Base-by-base conservation (phyloP, 2,329 filamentous ascomycete genomes). In the Cladosporium sp. region DNA sequence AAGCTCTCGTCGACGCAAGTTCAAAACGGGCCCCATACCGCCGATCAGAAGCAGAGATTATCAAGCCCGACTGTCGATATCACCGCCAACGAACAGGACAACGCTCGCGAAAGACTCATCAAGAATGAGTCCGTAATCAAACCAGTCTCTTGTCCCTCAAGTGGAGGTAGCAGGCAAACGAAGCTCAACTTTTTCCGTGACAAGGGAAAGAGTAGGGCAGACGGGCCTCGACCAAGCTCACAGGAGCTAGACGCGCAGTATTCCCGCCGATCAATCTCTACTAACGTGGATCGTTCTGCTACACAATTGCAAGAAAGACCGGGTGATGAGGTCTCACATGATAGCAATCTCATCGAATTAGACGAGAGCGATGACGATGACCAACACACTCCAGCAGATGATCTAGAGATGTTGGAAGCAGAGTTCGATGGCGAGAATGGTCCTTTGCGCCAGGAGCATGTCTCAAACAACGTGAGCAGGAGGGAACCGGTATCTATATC, bases 181-280 rank as follows among this genome's bases (percentile, higher is more conserved):
- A 38, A 19, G 15, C 42, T 56, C 30, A 47, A 20, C 5, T 56
- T 56, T 11, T 47, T 30, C 28, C 54, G 42, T n/a, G 54, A 56
- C 15, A 56, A 56, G 34, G 54, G 54, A 14, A 56, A 56, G 34
- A 28, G 37, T 9, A 43, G 54, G 36, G 54, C 42, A n/a, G 42
- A 42, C 11, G 42, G 22, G 11, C 54, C 54, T 15, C 39, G 54
- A 36, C 42, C 42, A 20, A n/a, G 17, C 15, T 37, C 30, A 17
- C n/a, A 56, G 30, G 52, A 56, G 14, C 52, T 56, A 25, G 42
- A 56, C 15, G 52, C 52, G 17, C 42, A 56, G 34, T 56, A 56
- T 43, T 11, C 19, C 20, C 54, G 54, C 34, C 42, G 12, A 14
- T 19, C 20, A 12, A 17, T 3, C 12, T 49, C 20, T 6, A 17